Base-by-base conservation (phyloP, 2,329 filamentous ascomycete genomes). In the Ophiostoma montium region DNA sequence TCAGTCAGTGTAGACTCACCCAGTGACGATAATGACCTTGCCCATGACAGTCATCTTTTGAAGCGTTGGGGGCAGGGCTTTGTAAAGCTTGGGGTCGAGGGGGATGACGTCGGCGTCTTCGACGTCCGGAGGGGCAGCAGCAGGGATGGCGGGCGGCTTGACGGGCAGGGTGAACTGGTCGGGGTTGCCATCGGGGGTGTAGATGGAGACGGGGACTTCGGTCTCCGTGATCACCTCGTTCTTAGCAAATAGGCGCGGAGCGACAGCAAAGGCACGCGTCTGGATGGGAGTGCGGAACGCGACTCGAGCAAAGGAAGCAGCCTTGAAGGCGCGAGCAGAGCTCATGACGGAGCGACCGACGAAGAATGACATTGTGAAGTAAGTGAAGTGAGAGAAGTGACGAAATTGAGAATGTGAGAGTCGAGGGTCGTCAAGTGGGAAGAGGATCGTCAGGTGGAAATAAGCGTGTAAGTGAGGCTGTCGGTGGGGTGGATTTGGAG, bases 1-100 rank as follows among this genome's bases (percentile, higher is more conserved):
- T 27, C 8, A 5, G 5, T 27, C 8, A 5, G 5, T 27, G 23
- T 27, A 42, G 48, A 61, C 74, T 62, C 71, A 81, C 77, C 79
- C 83, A 61, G 83, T 86, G 58, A 87, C 65, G 55, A 86, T 72
- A 56, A 84, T 80, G 50, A 81, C 76, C 72, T 86, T 86, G 61
- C 71, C 80, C 62, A 75, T 75, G 53, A 86, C 71, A 47, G 72
- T 78, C 72, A 85, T 82, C 65, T 75, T 82, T 65, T 78, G 72
- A 65, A 86, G 70, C 33, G 80, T 86, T 30, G 74, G 70, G 5
- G 80, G 75, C 61, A 86, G 69, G 39, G 69, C 63, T 45, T 71
- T 63, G 63, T 70, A 78, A 49, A 76, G 67, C 57, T 70, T 67
- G 52, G 70, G 66, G 54, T 68, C 68, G 41, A 82, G 67, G 18